Evolutionary conservation across 129 eudicot species (phyloP).

Genomic region (Arctium lappa): DNA sequence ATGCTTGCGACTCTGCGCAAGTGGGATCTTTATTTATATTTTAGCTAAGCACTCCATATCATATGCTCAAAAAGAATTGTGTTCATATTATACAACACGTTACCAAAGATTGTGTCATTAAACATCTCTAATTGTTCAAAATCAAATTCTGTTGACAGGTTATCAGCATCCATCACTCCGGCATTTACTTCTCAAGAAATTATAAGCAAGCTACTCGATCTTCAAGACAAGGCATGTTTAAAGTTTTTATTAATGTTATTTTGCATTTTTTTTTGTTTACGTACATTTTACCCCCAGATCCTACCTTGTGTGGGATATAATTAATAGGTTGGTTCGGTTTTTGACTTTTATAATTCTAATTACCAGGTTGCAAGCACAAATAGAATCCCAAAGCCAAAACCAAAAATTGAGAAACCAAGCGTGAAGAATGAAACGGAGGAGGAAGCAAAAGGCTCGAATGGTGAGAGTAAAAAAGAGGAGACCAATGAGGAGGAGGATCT

Average conservation of each 20-base stretch:
- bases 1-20: no score
- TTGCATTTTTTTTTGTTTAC: background rate
- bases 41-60: background rate
- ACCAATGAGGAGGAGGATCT: slow-evolving; percentile 27
- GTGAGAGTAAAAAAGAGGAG: slow-evolving; percentile 32
- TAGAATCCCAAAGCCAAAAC: slow-evolving; percentile 93
- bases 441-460: slow-evolving; percentile 32
- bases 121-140: slow-evolving; percentile 4
- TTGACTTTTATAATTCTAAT: slow-evolving; percentile 5
- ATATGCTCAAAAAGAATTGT: background rate
- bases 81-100: background rate
- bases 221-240: slow-evolving; percentile 71
- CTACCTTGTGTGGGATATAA: background rate
- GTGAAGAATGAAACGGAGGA: slow-evolving; percentile 63
- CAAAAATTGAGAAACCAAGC: slow-evolving; percentile 64
- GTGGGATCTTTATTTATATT: background rate
- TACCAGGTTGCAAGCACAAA: slow-evolving; percentile 67
- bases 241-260: background rate
- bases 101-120: background rate
- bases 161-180: slow-evolving; percentile 53
- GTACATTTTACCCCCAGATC: background rate
- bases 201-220: slow-evolving; percentile 57
- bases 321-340: background rate
- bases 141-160: slow-evolving; percentile 42
- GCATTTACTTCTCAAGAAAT: slow-evolving; percentile 88